Percentiles rank a stretch among this genome's conserved stretches.
phyloP scores from a whole-genome alignment of 306 rosid genomes.

The Mimosa bimucronata region DNA sequence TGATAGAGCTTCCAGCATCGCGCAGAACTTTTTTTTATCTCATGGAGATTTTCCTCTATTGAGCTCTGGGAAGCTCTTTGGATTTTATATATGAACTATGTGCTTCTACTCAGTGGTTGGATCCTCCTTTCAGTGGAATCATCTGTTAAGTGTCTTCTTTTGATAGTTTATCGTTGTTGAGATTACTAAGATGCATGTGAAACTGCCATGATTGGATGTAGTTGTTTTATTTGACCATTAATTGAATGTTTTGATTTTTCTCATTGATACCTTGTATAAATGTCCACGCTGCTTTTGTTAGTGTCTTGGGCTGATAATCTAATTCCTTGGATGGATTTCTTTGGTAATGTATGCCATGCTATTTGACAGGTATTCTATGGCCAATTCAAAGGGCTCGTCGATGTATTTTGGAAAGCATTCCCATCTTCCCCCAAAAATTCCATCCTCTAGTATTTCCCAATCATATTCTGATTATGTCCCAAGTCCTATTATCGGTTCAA shows the following conservation, averaged over 20 bases:
- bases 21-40: not conserved
- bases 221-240: not conserved
- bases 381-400: constrained; percentile 69
- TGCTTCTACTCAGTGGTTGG: not conserved
- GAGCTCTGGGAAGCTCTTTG: not conserved
- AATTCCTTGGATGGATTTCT: not conserved
- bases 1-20: not conserved
- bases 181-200: constrained; percentile 4
- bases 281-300: constrained; percentile 3
- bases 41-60: not conserved
- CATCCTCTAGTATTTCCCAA: constrained; percentile 69
- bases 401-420: constrained; percentile 72
- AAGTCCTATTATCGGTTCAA: constrained; percentile 52
- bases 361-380: constrained; percentile 57
- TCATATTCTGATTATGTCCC: constrained; percentile 65
- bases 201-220: not conserved
- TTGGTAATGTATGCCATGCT: constrained; percentile 17
- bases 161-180: not conserved
- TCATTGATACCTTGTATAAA: not conserved
- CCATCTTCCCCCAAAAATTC: constrained; percentile 84
- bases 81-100: not conserved
- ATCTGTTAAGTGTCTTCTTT: not conserved
- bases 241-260: not conserved
- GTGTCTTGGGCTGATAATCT: not conserved
- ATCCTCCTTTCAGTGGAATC: not conserved